A percentile compares a stretch with the other conserved stretches of the same genome.
Evolutionary conservation across 1,139 yeast species (phyloP).

Genomic region (Yamadazyma taylorii): DNA sequence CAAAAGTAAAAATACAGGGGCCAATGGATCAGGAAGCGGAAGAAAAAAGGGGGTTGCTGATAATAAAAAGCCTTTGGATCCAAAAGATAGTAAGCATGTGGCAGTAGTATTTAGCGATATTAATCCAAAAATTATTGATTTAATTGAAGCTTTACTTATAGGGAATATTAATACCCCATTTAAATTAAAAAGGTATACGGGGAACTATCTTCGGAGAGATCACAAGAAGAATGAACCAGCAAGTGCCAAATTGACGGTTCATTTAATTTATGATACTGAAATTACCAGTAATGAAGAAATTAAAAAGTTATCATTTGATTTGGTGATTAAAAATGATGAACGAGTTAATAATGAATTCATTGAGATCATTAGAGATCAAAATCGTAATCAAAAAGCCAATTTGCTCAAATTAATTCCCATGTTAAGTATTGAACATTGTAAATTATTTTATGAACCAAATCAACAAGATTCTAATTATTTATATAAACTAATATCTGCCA

Average conservation of each 20-base stretch:
- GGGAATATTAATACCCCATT: constrained; percentile 61
- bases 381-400: constrained; percentile 45
- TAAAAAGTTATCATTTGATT: constrained; percentile 48
- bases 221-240: constrained; percentile 25
- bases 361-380: constrained; percentile 31
- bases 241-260: constrained; percentile 28
- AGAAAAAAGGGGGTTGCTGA: background rate
- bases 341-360: constrained; percentile 46
- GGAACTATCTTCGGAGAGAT: constrained; percentile 46
- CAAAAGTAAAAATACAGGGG: background rate
- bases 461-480: constrained; percentile 44
- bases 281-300: constrained; percentile 28
- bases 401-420: constrained; percentile 70
- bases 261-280: constrained; percentile 44
- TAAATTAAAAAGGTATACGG: constrained; percentile 62
- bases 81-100: constrained; percentile 24
- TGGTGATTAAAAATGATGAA: constrained; percentile 71
- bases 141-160: constrained; percentile 71
- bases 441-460: constrained; percentile 27
- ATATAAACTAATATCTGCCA: constrained; percentile 73
- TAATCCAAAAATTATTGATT: constrained; percentile 54
- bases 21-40: background rate
- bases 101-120: constrained; percentile 41
- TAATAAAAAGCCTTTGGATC: constrained; percentile 5
- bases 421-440: constrained; percentile 81